Evolutionary conservation across 345 rosid species (phyloP), one percentile per base, ranked within the genome.

Genomic region (Linum tenue): DNA sequence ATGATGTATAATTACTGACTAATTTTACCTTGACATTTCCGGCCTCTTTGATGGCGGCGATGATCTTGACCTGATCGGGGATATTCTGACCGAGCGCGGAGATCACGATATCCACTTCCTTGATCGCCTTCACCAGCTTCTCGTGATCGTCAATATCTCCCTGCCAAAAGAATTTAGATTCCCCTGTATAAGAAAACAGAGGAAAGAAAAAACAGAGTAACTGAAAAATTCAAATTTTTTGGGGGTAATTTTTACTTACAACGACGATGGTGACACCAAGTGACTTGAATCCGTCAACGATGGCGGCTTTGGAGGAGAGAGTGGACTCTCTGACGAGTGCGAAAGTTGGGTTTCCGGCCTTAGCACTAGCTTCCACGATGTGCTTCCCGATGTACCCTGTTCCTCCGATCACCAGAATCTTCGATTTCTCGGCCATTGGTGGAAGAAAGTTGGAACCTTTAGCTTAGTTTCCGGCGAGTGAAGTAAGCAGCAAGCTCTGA

Each of bases 1-100:
- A 43, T 1, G 50, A 1, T 43, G 50, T 43, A 5, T 8, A 41
- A 4, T 41, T 41, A 41, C 9, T 41, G 5, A 41, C 44, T 41
- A 4, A 0, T 56, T 56, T 48, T 38, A 65, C 82, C 79, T 73
- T 76, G 17, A 76, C 51, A 66, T 73, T 76, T 17, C 83, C 80
- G 3, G 69, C 64, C 67, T 79, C 76, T 65, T 79, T 76, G 41
- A 79, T 79, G 17, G 75, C 80, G 5, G 70, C 72, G 66, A 79
- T 73, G 67, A 79, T 71, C 65, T 76, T 71, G 42, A 40, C 67
- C 59, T 79, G 80, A 51, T 70, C 66, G 0, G 70, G 8, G 40
- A 64, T 73, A 37, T 3, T 7, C 17, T 36, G 56, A 0, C 72
- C 70, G 2, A 79, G 58, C 5, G 78, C 48, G 2, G 76, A 73